phyloP scores from a whole-genome alignment of 192 early-diverging fungal species.

The Geranomyces variabilis region DNA sequence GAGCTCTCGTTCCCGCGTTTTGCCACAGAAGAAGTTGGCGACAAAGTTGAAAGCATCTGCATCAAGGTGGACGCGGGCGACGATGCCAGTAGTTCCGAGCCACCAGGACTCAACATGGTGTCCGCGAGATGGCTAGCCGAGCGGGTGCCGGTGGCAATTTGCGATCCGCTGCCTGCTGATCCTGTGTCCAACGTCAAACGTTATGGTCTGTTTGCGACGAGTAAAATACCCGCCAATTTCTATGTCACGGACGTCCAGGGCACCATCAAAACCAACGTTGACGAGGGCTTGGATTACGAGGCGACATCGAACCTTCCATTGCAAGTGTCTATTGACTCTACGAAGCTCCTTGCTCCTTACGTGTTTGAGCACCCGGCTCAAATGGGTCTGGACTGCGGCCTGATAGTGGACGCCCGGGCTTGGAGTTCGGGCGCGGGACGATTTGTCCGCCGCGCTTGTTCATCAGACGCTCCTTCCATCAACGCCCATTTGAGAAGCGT shows the following conservation, averaged over 20 bases:
- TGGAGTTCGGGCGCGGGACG: slow-evolving; percentile 35
- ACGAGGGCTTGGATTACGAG: not conserved
- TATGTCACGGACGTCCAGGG: slow-evolving; percentile 83
- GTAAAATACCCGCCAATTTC: slow-evolving; percentile 50
- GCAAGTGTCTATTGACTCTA: not conserved
- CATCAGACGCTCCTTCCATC: slow-evolving; percentile 1
- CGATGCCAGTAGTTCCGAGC: not conserved
- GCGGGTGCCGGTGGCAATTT: slow-evolving; percentile 14
- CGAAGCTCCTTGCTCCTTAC: slow-evolving; percentile 29
- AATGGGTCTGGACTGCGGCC: not conserved
- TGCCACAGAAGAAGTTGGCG: slow-evolving; percentile 33
- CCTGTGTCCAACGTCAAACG: slow-evolving; percentile 13
- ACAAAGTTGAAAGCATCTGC: slow-evolving; percentile 44
- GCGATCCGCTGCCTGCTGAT: slow-evolving; percentile 13
- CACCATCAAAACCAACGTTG: slow-evolving; percentile 3
- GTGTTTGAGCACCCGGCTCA: slow-evolving; percentile 38
- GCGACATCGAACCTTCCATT: not conserved
- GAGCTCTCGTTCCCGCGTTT: slow-evolving; percentile 19
- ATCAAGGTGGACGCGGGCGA: not conserved
- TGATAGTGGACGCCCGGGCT: slow-evolving; percentile 46
- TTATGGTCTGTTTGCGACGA: slow-evolving; percentile 65
- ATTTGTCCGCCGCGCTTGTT: slow-evolving; percentile 44
- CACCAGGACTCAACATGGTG: not conserved
- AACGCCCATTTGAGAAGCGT: slow-evolving; percentile 44
- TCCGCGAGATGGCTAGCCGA: not conserved